These are phyloP conservation scores for Luzula sylvatica DNA, from an alignment of 176 grass and related monocot genomes.

Conservation along the genomic window DNA sequence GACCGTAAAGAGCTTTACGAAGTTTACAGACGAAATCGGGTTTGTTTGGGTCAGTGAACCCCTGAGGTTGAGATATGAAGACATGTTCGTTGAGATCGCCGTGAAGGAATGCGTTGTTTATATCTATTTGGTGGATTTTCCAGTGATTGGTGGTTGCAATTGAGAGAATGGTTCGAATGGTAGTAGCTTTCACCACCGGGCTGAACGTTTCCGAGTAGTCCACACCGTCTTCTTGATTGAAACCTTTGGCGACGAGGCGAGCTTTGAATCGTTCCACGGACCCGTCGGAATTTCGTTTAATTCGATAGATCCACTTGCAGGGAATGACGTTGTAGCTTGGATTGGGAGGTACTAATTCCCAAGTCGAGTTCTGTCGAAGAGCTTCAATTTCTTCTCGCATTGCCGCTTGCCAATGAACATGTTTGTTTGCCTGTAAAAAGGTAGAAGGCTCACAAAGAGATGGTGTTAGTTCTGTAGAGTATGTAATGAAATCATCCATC, in stretches of 20 bases:
- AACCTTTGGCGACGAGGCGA: slow-evolving; percentile 2
- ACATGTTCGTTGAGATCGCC: not conserved
- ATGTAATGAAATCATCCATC: not conserved
- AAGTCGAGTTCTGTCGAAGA: not conserved
- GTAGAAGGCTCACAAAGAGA: not conserved
- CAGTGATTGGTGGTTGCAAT: not conserved
- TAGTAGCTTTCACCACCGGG: not conserved
- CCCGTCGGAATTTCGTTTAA: not conserved
- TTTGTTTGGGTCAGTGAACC: not conserved
- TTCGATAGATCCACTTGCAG: not conserved
- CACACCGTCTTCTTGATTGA: not conserved
- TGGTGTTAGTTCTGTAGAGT: not conserved
- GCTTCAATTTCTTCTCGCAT: not conserved
- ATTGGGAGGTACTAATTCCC: not conserved
- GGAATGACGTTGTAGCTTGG: not conserved
- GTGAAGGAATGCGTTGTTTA: slow-evolving; percentile 12
- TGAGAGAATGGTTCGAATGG: not conserved
- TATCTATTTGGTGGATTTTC: not conserved
- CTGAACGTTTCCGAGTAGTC: slow-evolving; percentile 1
- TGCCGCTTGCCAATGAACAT: not conserved
- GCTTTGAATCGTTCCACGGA: not conserved
- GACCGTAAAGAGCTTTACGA: not conserved
- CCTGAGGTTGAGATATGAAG: not conserved
- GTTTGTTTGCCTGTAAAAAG: not conserved
- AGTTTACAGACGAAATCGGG: not conserved